These are phyloP conservation scores for Amanita rimosa DNA, from an alignment of 768 basidiomycete genomes.

Conservation along the genomic window DNA sequence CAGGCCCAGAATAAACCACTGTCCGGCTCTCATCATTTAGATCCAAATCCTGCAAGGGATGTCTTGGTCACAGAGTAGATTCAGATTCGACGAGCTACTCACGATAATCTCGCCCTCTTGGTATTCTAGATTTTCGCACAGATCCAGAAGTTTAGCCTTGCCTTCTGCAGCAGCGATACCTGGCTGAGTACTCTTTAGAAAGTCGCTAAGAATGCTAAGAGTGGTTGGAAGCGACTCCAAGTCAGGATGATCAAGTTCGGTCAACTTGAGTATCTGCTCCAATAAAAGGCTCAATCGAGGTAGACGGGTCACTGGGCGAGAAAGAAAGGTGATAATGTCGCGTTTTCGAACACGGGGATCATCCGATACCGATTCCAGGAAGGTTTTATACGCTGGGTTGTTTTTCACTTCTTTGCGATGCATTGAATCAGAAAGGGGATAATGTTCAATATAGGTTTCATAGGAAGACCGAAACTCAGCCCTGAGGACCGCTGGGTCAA, in stretches of 20 bases:
- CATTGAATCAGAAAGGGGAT: conserved; percentile 73
- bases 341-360: conserved; percentile 64
- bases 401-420: conserved; percentile 67
- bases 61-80: conserved; percentile 1
- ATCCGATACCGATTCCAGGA: conserved; percentile 48
- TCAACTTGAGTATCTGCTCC: conserved; percentile 56
- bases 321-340: conserved; percentile 73
- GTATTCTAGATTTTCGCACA: conserved; percentile 66
- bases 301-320: conserved; percentile 81
- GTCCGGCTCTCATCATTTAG: conserved; percentile 67
- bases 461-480: conserved; percentile 52
- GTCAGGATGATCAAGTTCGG: conserved; percentile 69
- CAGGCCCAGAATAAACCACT: conserved; percentile 53
- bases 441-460: conserved; percentile 80
- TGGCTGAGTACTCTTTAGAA: conserved; percentile 78
- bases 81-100: conserved; percentile 12
- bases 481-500: conserved; percentile 26
- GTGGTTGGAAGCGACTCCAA: conserved; percentile 66
- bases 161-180: conserved; percentile 87
- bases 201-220: conserved; percentile 52
- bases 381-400: conserved; percentile 57
- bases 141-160: conserved; percentile 79
- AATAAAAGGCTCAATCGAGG: conserved; percentile 70
- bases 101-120: conserved; percentile 79
- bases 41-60: conserved; percentile 59